phyloP scores from a whole-genome alignment of 306 rosid genomes.

The Vigna nakashimae region DNA sequence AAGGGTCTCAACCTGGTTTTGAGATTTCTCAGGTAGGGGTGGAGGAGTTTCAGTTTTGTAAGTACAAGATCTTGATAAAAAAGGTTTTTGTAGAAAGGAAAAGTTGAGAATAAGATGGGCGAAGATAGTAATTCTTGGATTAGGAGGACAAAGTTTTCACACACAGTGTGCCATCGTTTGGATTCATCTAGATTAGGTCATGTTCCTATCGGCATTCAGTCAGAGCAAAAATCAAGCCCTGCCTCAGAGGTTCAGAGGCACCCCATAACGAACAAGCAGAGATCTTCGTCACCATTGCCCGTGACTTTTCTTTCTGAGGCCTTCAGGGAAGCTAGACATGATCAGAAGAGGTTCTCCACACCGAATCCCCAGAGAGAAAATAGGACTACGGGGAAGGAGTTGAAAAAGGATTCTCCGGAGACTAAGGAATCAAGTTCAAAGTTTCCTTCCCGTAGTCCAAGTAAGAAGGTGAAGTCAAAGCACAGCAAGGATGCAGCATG shows the following conservation, averaged over 20 bases:
- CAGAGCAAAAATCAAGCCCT: constrained; percentile 53
- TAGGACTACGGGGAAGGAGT: constrained; percentile 54
- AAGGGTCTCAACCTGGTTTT: constrained; percentile 54
- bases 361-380: constrained; percentile 67
- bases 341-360: constrained; percentile 73
- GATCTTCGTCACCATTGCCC: constrained; percentile 87
- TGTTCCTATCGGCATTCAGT: constrained; percentile 46
- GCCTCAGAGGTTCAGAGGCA: constrained; percentile 36
- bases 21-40: constrained; percentile 38
- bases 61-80: constrained; percentile 1
- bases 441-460: constrained; percentile 48
- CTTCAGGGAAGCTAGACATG: constrained; percentile 78
- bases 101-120: constrained; percentile 58
- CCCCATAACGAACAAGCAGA: constrained; percentile 54
- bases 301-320: constrained; percentile 54
- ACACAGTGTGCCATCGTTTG: constrained; percentile 81
- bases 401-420: constrained; percentile 51
- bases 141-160: constrained; percentile 86
- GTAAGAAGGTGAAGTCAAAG: constrained; percentile 49
- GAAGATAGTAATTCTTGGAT: constrained; percentile 82
- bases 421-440: constrained; percentile 42
- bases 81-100: constrained; percentile 36
- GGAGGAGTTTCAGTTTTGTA: constrained; percentile 48
- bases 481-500: constrained; percentile 66
- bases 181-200: constrained; percentile 61